These are phyloP conservation scores for Russula lepida DNA, from an alignment of 768 basidiomycete species.

Conservation along the genomic window DNA sequence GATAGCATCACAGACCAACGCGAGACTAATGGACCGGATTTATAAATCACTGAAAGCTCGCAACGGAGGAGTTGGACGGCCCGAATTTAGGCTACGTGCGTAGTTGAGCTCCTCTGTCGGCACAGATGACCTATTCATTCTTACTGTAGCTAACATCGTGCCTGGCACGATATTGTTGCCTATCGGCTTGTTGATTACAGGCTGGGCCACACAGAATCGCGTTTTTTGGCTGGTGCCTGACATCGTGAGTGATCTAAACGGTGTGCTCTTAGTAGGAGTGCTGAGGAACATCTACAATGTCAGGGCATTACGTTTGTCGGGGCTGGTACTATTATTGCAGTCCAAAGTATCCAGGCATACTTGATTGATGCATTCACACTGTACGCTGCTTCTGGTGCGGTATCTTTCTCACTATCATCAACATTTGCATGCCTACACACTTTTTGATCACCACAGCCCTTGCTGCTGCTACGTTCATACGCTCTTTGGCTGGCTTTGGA, in stretches of 20 bases:
- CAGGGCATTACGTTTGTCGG: conserved; percentile 56
- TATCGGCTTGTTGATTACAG: conserved; percentile 55
- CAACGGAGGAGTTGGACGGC: conserved; percentile 45
- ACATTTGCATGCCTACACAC: conserved; percentile 3
- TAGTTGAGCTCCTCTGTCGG: background rate
- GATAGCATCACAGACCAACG: conserved; percentile 43
- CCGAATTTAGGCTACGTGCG: conserved; percentile 47
- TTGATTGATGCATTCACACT: conserved; percentile 59
- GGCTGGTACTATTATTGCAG: conserved; percentile 47
- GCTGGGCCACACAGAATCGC: conserved; percentile 54
- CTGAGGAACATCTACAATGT: conserved; percentile 10
- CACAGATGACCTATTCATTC: background rate
- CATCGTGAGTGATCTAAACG: conserved; percentile 34
- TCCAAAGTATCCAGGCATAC: conserved; percentile 59
- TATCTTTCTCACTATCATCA: background rate
- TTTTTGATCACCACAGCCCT: conserved; percentile 36
- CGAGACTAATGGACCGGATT: conserved; percentile 47
- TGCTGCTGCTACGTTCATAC: conserved; percentile 56
- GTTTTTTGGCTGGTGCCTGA: conserved; percentile 67
- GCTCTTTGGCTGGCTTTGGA: conserved; percentile 61
- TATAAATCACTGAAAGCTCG: conserved; percentile 44
- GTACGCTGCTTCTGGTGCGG: conserved; percentile 57
- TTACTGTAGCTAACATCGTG: conserved; percentile 44
- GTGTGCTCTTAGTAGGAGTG: background rate
- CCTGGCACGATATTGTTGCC: conserved; percentile 54